Evolutionary conservation across 1,284 basidiomycete species (phyloP).

Genomic region (Grifola frondosa): DNA sequence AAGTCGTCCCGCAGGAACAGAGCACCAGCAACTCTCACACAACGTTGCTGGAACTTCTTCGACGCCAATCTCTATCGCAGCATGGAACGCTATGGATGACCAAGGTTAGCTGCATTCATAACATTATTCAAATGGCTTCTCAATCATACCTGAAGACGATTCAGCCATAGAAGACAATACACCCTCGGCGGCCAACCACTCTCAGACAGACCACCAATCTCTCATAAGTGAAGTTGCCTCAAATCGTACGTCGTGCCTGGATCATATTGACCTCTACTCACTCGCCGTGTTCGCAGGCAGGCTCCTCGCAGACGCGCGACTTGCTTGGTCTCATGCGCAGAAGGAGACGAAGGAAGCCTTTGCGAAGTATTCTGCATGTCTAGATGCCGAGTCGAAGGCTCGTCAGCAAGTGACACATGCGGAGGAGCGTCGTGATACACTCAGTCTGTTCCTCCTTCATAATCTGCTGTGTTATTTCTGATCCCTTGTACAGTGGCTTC

Average conservation of each 20-base stretch:
- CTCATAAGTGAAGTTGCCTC: constrained; percentile 27
- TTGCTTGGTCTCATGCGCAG: constrained; percentile 51
- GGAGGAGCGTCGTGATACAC: constrained; percentile 68
- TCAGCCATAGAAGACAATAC: constrained; percentile 14
- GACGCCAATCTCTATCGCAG: constrained; percentile 21
- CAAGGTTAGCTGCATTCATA: constrained; percentile 11
- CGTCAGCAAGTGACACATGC: constrained; percentile 59
- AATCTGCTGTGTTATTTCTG: constrained; percentile 1
- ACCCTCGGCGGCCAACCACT: constrained; percentile 16
- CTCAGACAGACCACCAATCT: constrained; percentile 15
- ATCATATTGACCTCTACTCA: constrained; percentile 2
- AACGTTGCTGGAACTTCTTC: constrained; percentile 22
- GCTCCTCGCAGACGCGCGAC: constrained; percentile 40
- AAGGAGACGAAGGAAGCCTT: constrained; percentile 73
- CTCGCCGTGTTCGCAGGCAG: constrained; percentile 30
- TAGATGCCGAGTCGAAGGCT: constrained; percentile 66
- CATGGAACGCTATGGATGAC: constrained; percentile 19
- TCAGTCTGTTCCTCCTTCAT: constrained; percentile 45
- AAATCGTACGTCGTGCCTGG: constrained; percentile 19
- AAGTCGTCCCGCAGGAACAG: constrained; percentile 21
- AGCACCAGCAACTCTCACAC: constrained; percentile 21
- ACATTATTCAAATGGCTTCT: neutral
- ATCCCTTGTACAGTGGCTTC: constrained; percentile 24
- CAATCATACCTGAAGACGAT: constrained; percentile 5
- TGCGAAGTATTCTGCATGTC: constrained; percentile 62